Conservation (phyloP, 2,329 filamentous ascomycete species). For the Ophiognomonia clavigignenti-juglandacearum region DNA sequence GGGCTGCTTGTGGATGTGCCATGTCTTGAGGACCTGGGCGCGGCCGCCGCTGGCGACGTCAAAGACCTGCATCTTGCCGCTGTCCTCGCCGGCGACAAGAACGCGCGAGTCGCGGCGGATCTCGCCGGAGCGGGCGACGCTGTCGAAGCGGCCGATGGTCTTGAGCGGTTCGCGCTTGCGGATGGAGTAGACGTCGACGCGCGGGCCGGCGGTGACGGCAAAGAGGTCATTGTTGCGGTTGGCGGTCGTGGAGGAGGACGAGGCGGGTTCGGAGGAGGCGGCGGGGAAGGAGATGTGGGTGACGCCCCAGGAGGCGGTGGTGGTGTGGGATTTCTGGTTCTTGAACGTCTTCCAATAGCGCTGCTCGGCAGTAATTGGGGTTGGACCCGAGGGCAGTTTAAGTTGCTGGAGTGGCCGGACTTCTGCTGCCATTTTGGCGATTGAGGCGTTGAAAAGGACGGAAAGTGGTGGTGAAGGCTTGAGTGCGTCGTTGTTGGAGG, state of each 20-base stretch:
- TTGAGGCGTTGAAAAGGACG: too few relatives aligned
- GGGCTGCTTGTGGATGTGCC: constrained; percentile 90
- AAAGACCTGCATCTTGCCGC: constrained; percentile 90
- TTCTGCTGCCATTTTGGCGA: constrained; percentile 73
- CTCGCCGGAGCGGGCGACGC: constrained; percentile 84
- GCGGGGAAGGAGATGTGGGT: constrained; percentile 79
- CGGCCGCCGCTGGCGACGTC: constrained; percentile 65
- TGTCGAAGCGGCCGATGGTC: constrained; percentile 90
- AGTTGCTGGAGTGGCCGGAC: constrained; percentile 75
- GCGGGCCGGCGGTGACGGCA: constrained; percentile 88
- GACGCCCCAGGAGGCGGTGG: constrained; percentile 82
- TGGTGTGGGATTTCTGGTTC: constrained; percentile 83
- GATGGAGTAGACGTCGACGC: constrained; percentile 90
- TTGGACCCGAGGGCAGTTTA: constrained; percentile 78
- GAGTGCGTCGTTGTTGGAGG: too few relatives aligned
- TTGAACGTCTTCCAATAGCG: constrained; percentile 95
- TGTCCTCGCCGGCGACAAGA: constrained; percentile 85
- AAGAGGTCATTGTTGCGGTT: constrained; percentile 65
- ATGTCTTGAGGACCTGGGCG: constrained; percentile 89
- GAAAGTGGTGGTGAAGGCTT: too few relatives aligned
- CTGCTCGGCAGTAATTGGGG: constrained; percentile 84
- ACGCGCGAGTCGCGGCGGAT: constrained; percentile 85
- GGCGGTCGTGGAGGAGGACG: constrained; percentile 34
- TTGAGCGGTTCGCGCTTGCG: constrained; percentile 88
- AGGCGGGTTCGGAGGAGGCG: constrained; percentile 34